These are phyloP conservation scores for Aureobasidium sp. DNA, from an alignment of 2,329 filamentous ascomycete genomes.

Conservation along the genomic window DNA sequence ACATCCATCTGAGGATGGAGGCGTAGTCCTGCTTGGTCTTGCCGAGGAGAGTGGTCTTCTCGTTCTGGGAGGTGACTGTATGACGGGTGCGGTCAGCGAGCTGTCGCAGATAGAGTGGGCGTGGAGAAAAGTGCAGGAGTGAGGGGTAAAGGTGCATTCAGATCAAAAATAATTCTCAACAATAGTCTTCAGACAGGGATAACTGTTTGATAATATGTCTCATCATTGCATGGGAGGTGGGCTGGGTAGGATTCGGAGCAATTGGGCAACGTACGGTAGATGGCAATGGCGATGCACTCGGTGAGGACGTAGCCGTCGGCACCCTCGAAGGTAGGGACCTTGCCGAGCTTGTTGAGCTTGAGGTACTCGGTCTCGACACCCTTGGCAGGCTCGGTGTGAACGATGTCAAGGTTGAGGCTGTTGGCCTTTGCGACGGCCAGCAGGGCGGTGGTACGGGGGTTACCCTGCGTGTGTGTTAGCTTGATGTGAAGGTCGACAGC, in stretches of 20 bases:
- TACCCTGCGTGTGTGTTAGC: slow-evolving; percentile 51
- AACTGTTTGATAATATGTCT: slow-evolving; percentile 73
- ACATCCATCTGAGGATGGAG: slow-evolving; percentile 97
- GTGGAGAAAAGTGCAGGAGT: slow-evolving; percentile 16
- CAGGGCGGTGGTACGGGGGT: slow-evolving; percentile 83
- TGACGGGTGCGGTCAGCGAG: background rate
- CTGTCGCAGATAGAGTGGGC: background rate
- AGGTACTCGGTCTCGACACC: slow-evolving; percentile 68
- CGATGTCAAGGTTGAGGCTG: slow-evolving; percentile 81
- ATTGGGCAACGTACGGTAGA: slow-evolving; percentile 65
- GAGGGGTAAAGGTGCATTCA: slow-evolving; percentile 41
- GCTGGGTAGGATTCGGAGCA: background rate
- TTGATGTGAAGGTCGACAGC: background rate
- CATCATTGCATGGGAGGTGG: slow-evolving; percentile 54
- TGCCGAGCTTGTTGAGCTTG: slow-evolving; percentile 79
- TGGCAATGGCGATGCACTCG: slow-evolving; percentile 89
- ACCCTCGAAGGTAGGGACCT: slow-evolving; percentile 88
- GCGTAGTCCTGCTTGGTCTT: slow-evolving; percentile 99
- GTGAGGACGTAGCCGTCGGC: slow-evolving; percentile 83
- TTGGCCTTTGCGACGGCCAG: slow-evolving; percentile 96
- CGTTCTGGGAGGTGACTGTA: slow-evolving; percentile 91
- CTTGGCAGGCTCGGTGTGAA: slow-evolving; percentile 61
- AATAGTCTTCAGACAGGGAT: slow-evolving; percentile 96
- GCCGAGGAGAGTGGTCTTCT: slow-evolving; percentile 87
- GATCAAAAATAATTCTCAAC: slow-evolving; percentile 87